Evolutionary conservation across 2,329 filamentous ascomycete species (phyloP).

Genomic region (Aureobasidium sp.): DNA sequence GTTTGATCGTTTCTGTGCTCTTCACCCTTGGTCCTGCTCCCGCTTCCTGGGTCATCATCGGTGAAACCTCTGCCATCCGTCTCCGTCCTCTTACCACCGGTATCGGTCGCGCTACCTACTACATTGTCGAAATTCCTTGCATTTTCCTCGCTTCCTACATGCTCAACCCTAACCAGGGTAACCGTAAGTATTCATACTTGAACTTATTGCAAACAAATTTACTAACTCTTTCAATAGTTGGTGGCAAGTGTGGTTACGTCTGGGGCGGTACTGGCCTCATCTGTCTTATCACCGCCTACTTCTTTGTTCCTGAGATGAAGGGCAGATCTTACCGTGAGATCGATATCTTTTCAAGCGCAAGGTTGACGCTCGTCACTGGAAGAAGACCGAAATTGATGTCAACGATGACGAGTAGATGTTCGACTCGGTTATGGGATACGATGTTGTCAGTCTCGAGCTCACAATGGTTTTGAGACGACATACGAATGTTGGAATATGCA

Average conservation of each 20-base stretch:
- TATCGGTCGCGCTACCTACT: slow-evolving; percentile 55
- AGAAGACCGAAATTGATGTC: slow-evolving; percentile 48
- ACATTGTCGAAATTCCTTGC: slow-evolving; percentile 56
- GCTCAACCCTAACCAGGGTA: slow-evolving; percentile 44
- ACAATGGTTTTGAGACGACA: too few species aligned
- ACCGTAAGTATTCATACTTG: slow-evolving; percentile 15
- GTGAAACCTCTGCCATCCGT: slow-evolving; percentile 57
- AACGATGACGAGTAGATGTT: slow-evolving; percentile 51
- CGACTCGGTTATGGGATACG: too few species aligned
- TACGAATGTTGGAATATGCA: too few species aligned
- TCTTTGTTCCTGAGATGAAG: slow-evolving; percentile 50
- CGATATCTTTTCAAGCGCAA: slow-evolving; percentile 51
- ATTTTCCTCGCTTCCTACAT: slow-evolving; percentile 55
- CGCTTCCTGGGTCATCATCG: slow-evolving; percentile 59
- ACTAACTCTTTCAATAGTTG: slow-evolving; percentile 16
- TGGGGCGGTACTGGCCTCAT: slow-evolving; percentile 51
- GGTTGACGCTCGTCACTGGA: slow-evolving; percentile 48
- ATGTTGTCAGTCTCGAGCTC: too few species aligned
- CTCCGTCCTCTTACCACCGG: slow-evolving; percentile 58
- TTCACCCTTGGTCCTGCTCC: slow-evolving; percentile 56
- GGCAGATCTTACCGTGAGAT: slow-evolving; percentile 52
- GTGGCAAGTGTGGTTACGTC: slow-evolving; percentile 51
- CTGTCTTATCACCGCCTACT: slow-evolving; percentile 41
- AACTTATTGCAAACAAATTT: background rate
- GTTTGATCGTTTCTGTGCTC: slow-evolving; percentile 56